These are phyloP conservation scores for Sodiomyces alkalinus DNA, from an alignment of 2,329 filamentous ascomycete genomes.

Conservation along the genomic window DNA sequence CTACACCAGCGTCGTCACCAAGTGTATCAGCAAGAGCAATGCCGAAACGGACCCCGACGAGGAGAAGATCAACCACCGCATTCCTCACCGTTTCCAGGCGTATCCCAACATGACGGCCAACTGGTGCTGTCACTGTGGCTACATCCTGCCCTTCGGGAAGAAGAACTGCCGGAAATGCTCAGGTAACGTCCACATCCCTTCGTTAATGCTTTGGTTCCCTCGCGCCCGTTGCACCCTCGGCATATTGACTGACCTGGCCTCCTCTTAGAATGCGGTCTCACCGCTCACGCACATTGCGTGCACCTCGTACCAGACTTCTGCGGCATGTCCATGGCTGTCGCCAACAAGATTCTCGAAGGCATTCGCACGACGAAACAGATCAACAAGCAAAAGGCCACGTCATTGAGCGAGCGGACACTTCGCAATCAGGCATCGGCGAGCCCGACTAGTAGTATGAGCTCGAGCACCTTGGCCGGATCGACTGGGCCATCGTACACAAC, in stretches of 20 bases:
- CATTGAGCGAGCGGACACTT: conserved; percentile 51
- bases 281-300: conserved; percentile 79
- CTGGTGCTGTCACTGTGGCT: conserved; percentile 98
- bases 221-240: no score
- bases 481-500: conserved; percentile 11
- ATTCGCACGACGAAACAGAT: conserved; percentile 67
- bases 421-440: conserved; percentile 33
- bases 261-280: conserved; percentile 91
- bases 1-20: conserved; percentile 91
- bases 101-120: conserved; percentile 97
- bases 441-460: conserved; percentile 21
- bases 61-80: conserved; percentile 98
- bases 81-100: conserved; percentile 91
- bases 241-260: no score
- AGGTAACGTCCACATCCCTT: no score
- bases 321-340: conserved; percentile 96
- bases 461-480: conserved; percentile 8
- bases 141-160: conserved; percentile 84
- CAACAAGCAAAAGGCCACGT: conserved; percentile 39
- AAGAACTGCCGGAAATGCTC: conserved; percentile 90
- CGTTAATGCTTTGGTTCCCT: conserved; percentile 1
- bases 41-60: conserved; percentile 96
- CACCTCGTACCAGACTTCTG: conserved; percentile 98
- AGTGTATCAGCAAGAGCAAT: conserved; percentile 99
- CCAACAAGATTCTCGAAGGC: conserved; percentile 82